These are phyloP conservation scores for Geotrichum macrosporum DNA, from an alignment of 1,139 yeast genomes.

Conservation along the genomic window DNA sequence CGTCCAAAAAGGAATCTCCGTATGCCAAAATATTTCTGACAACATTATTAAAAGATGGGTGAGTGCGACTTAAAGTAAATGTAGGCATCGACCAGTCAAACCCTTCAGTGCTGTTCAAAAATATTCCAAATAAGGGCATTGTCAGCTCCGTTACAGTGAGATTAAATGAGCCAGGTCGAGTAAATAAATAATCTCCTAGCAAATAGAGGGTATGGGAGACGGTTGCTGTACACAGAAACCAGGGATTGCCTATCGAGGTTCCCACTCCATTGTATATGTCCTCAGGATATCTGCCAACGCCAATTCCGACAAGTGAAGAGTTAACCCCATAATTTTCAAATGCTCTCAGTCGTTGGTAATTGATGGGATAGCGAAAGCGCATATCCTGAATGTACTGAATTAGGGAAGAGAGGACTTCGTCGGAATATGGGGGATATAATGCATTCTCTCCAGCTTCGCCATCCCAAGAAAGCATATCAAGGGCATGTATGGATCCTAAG, in stretches of 20 bases:
- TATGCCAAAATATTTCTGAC: conserved; percentile 36
- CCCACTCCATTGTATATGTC: conserved; percentile 83
- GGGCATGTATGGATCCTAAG: conserved; percentile 50
- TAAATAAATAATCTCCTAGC: conserved; percentile 38
- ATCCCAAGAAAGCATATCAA: conserved; percentile 54
- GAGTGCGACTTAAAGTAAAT: conserved; percentile 17
- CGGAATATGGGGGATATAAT: conserved; percentile 34
- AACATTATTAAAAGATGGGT: conserved; percentile 24
- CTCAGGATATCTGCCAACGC: conserved; percentile 89
- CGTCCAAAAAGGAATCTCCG: conserved; percentile 73
- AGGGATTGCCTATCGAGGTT: conserved; percentile 80
- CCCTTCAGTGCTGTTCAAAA: conserved; percentile 25
- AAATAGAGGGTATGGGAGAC: conserved; percentile 57
- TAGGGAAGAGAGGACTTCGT: conserved; percentile 32
- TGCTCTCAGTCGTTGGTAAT: conserved; percentile 46
- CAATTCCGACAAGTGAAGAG: conserved; percentile 49
- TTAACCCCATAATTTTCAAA: conserved; percentile 26
- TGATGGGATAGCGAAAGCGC: conserved; percentile 71
- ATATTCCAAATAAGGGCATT: conserved; percentile 29
- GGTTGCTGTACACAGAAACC: conserved; percentile 86
- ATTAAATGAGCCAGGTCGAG: conserved; percentile 35
- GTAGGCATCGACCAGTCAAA: conserved; percentile 17
- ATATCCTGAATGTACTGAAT: conserved; percentile 49
- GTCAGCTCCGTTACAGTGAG: conserved; percentile 33
- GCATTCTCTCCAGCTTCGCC: conserved; percentile 36